phyloP scores from a whole-genome alignment of 2,329 filamentous ascomycete species.

The Epichloe aotearoae region DNA sequence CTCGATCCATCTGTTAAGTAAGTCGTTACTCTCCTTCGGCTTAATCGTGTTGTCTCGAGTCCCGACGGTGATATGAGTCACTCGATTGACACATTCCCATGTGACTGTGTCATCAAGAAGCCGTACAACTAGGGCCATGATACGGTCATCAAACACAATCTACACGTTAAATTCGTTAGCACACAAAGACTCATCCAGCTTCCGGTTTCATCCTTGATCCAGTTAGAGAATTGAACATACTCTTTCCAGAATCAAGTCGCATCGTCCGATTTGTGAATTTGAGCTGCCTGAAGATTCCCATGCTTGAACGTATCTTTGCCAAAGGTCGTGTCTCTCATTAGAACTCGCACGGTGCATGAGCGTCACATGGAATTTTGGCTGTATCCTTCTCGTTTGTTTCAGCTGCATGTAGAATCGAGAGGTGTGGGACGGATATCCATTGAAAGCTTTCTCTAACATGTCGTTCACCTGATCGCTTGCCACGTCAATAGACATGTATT shows the following conservation, averaged over 20 bases:
- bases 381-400: constrained; percentile 59
- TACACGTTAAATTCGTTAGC: constrained; percentile 10
- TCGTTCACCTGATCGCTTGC: constrained; percentile 28
- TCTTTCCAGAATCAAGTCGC: constrained; percentile 49
- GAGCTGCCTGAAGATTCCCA: constrained; percentile 28
- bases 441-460: constrained; percentile 60
- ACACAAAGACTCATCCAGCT: background rate
- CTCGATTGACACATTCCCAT: constrained; percentile 61
- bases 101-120: constrained; percentile 42
- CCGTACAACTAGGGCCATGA: constrained; percentile 86
- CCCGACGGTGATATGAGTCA: constrained; percentile 83
- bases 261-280: constrained; percentile 40
- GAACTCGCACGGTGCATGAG: constrained; percentile 67
- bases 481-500: constrained; percentile 44
- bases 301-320: constrained; percentile 57
- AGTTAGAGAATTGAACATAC: constrained; percentile 20
- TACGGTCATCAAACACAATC: constrained; percentile 69
- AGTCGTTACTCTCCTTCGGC: constrained; percentile 84
- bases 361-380: constrained; percentile 84
- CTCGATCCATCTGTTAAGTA: constrained; percentile 65
- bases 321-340: constrained; percentile 51
- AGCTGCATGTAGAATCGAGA: constrained; percentile 59
- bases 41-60: constrained; percentile 65
- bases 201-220: background rate
- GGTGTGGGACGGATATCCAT: constrained; percentile 30